Percentiles rank a stretch among this genome's conserved stretches.
Conservation (phyloP, 331 rosid species). For the Stylosanthes scabra region DNA sequence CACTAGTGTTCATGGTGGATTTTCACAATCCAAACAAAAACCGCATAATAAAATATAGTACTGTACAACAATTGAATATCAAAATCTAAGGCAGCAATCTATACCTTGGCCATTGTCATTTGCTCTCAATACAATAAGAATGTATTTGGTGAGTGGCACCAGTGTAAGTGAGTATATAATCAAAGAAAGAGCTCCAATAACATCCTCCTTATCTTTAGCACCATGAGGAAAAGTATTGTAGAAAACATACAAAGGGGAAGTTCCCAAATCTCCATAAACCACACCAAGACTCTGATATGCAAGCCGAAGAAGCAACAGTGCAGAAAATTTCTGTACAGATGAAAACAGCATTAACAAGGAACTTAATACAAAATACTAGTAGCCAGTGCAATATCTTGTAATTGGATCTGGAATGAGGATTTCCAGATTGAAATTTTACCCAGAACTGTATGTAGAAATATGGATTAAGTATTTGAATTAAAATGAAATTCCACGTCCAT, state of each 20-base stretch:
- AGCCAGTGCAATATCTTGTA: neutral
- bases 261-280: constrained; percentile 97
- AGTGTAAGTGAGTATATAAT: constrained; percentile 97
- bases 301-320: constrained; percentile 79
- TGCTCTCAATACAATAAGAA: constrained; percentile 80
- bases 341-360: constrained; percentile 39
- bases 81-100: constrained; percentile 7
- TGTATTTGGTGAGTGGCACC: constrained; percentile 86
- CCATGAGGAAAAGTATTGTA: constrained; percentile 81
- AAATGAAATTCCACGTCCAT: constrained; percentile 1
- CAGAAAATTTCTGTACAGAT: constrained; percentile 73
- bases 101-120: constrained; percentile 99
- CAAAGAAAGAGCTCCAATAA: constrained; percentile 94
- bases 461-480: neutral
- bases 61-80: too few species aligned
- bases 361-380: constrained; percentile 12
- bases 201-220: constrained; percentile 68
- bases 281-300: constrained; percentile 99
- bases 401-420: neutral
- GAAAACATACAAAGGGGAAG: constrained; percentile 95
- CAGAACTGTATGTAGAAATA: neutral
- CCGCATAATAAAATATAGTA: too few species aligned
- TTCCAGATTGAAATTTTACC: neutral
- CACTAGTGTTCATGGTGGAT: too few species aligned
- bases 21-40: too few species aligned